These are phyloP conservation scores for Abortiporus biennis DNA, from an alignment of 1,284 basidiomycete species.

Conservation along the genomic window DNA sequence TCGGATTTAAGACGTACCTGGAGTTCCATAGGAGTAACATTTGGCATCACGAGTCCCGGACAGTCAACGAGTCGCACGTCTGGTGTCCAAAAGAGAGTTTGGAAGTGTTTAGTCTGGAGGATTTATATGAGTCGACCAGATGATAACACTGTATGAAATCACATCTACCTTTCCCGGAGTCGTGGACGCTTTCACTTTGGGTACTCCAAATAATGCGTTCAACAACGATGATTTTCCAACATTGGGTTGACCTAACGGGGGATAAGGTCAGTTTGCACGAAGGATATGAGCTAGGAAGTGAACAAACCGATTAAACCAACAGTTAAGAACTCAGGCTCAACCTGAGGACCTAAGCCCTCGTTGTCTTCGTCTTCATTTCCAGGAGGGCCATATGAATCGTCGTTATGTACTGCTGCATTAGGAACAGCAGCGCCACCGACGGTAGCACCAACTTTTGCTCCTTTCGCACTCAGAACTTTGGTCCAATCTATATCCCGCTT, in stretches of 20 bases:
- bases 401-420: constrained; percentile 8
- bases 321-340: constrained; percentile 60
- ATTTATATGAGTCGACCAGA: not conserved
- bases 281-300: not conserved
- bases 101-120: constrained; percentile 86
- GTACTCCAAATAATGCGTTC: constrained; percentile 84
- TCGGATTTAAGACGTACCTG: constrained; percentile 46
- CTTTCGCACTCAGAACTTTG: constrained; percentile 39
- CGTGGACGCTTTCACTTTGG: constrained; percentile 78
- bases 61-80: constrained; percentile 83
- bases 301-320: constrained; percentile 74
- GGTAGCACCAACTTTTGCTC: constrained; percentile 35
- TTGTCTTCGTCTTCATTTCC: constrained; percentile 16
- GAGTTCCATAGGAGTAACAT: constrained; percentile 72
- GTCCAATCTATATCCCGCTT: constrained; percentile 71
- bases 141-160: not conserved
- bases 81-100: constrained; percentile 83
- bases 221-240: constrained; percentile 90
- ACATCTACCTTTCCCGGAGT: constrained; percentile 80
- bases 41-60: constrained; percentile 81
- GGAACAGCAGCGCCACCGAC: constrained; percentile 36
- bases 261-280: not conserved
- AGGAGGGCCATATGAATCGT: not conserved
- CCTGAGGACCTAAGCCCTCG: constrained; percentile 19
- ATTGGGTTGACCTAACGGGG: constrained; percentile 79